Evolutionary conservation across 1,284 basidiomycete species (phyloP), one percentile per base, ranked within the genome.

Genomic region (Chalciporus sp.): DNA sequence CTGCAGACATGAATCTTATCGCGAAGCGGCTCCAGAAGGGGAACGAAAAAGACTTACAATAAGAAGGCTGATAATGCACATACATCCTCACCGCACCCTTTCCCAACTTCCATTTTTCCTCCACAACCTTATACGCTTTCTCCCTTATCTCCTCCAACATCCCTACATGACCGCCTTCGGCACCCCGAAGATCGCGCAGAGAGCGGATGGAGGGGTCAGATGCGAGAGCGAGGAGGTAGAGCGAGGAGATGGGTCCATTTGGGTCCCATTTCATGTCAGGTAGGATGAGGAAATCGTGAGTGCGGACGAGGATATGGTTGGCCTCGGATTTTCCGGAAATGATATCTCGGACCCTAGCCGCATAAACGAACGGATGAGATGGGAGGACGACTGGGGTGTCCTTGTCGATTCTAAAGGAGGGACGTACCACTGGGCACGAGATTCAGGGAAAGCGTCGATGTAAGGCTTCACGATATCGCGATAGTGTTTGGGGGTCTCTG

Each of bases 221-320:
- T 0, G 81, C 79, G 52, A 95, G 78, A 0, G 87, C 90, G 17
- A 91, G 75, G 53, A 94, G 83, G 68, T 95, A 95, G 52, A 94
- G 75, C 2, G 85, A 71, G 4, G 76, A 79, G 33, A 68, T 52
- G 2, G 80, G 74, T n/a, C 83, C 65, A 3, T 86, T 85, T 3
- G 88, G 81, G 66, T 98, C 95, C 96, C 96, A 94, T 72, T 95
- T 95, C 82, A 95, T 88, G 72, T 98, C 94, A 0, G 95, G 94
- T 0, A 95, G 72, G 54, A 97, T 83, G 47, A 98, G 68, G 66
- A 93, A 98, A 9, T 16, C 47, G 0, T 54, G 26, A 6, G 64
- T 59, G 9, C 63, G 61, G 4, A 42, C 59, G 27, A 71, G 51
- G 20, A 71, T n/a, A 4, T 37, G 19, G 8, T 91, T 84, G 17